These are phyloP conservation scores for Linanthus parryae DNA, from an alignment of 148 eudicot genomes.

Conservation along the genomic window DNA sequence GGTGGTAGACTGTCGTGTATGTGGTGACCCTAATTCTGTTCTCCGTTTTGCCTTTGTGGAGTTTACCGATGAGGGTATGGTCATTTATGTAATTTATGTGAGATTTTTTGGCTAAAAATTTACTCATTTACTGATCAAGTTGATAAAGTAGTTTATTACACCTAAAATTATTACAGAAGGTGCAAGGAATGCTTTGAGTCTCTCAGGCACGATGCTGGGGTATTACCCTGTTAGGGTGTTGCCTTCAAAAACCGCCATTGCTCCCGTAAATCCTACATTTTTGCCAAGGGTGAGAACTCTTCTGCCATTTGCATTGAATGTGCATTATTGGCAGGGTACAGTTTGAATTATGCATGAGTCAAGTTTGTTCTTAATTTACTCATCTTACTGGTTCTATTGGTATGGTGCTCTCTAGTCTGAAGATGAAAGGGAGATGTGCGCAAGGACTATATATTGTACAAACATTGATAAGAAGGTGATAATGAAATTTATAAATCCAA, in stretches of 20 bases:
- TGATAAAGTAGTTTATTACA: conserved; percentile 7
- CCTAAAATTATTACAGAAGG: conserved; percentile 36
- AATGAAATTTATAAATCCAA: not conserved
- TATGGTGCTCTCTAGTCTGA: conserved; percentile 47
- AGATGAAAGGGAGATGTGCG: conserved; percentile 85
- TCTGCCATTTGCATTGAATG: not conserved
- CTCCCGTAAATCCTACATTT: conserved; percentile 80
- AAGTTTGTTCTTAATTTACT: not conserved
- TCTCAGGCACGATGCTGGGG: conserved; percentile 70
- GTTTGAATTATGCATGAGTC: not conserved
- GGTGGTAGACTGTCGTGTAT: conserved; percentile 86
- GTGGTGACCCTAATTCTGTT: conserved; percentile 74
- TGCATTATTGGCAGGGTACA: not conserved
- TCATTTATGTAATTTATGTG: not conserved
- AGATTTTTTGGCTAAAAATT: not conserved
- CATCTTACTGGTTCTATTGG: conserved; percentile 5
- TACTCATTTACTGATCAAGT: not conserved
- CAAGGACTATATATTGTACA: conserved; percentile 78
- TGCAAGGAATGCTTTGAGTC: conserved; percentile 62
- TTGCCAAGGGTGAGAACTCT: conserved; percentile 51
- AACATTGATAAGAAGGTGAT: conserved; percentile 75
- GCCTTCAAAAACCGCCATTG: conserved; percentile 83
- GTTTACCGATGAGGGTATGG: conserved; percentile 69
- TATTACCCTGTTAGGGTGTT: conserved; percentile 70
- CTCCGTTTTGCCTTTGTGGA: conserved; percentile 84